Percentiles rank a stretch among this genome's conserved stretches.
Conservation (phyloP, 2,329 filamentous ascomycete genomes). For the Lithohypha guttulata region DNA sequence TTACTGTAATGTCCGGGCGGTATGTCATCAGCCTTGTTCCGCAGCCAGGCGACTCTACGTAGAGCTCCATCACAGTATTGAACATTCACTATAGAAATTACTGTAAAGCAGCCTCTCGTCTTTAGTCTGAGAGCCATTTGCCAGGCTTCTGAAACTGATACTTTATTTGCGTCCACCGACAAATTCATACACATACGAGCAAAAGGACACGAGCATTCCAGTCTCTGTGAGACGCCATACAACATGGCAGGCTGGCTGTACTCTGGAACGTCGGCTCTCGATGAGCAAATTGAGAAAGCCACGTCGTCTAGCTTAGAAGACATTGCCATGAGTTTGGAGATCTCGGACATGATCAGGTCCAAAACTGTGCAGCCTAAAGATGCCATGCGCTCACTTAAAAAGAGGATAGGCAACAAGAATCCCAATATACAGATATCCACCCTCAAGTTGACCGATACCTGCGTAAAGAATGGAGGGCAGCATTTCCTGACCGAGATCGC, state of each 20-base stretch:
- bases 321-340: conserved; percentile 93
- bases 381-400: conserved; percentile 92
- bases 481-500: conserved; percentile 95
- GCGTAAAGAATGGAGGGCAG: conserved; percentile 92
- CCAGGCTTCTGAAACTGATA: too few species aligned
- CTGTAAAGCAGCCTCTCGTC: too few species aligned
- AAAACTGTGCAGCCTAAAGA: conserved; percentile 97
- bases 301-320: conserved; percentile 93
- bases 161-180: too few species aligned
- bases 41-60: too few species aligned
- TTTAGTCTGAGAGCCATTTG: too few species aligned
- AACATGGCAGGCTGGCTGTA: conserved; percentile 97
- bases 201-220: too few species aligned
- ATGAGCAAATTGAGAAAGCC: conserved; percentile 93
- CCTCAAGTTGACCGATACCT: conserved; percentile 95
- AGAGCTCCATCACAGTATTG: too few species aligned
- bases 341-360: conserved; percentile 92
- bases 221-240: too few species aligned
- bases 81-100: too few species aligned
- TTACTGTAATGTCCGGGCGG: too few species aligned
- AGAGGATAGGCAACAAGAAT: conserved; percentile 91
- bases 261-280: conserved; percentile 77
- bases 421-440: conserved; percentile 92
- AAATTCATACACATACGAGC: too few species aligned
- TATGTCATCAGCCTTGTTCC: too few species aligned